Base-by-base conservation (phyloP, 2,329 filamentous ascomycete genomes). In the Alternaria conjuncta region DNA sequence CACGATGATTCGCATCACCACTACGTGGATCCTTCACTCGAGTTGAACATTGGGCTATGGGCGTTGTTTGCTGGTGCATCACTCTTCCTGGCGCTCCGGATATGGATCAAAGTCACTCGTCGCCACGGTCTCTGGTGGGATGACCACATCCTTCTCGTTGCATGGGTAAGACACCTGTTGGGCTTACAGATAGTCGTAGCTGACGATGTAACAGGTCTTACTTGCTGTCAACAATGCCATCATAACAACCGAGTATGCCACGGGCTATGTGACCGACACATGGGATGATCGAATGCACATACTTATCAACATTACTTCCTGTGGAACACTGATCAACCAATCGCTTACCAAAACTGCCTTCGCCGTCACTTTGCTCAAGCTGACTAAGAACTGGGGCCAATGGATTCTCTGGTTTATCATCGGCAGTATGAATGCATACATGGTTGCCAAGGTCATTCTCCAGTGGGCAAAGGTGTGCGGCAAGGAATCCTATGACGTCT, bases 211-310 rank as follows among this genome's bases (percentile, higher is more conserved):
- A 4, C 25, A 84, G 84, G 36, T 78, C 8, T 70, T 85, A 5
- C 74, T 84, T 18, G 72, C 83, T n/a, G 56, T 61, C 30, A 85
- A 83, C 71, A 80, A 86, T 63, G 80, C 72, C 51, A 68, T 86
- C 15, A 86, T 86, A 57, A 71, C 82, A 2, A 66, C 82, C 51
- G 76, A 86, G 61, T 86, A 83, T 60, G 83, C 81, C 7, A 85
- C 81, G 8, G 84, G 84, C 55, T 86, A 86, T 64, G 80, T 84
- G 6, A 71, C 77, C 1, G 71, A 82, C n/a, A 69, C 75, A 18
- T 86, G 85, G 85, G 82, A 84, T 61, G 83, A 85, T 64, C 81
- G 80, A 57, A 86, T 86, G 84, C 83, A 84, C 69, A 85, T 86
- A 66, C 76, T 86, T 59, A 85, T 86, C 78, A 84, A 83, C 67